Evolutionary conservation across 164 flowering plant species (phyloP).

Genomic region (Litsea cubeba): DNA sequence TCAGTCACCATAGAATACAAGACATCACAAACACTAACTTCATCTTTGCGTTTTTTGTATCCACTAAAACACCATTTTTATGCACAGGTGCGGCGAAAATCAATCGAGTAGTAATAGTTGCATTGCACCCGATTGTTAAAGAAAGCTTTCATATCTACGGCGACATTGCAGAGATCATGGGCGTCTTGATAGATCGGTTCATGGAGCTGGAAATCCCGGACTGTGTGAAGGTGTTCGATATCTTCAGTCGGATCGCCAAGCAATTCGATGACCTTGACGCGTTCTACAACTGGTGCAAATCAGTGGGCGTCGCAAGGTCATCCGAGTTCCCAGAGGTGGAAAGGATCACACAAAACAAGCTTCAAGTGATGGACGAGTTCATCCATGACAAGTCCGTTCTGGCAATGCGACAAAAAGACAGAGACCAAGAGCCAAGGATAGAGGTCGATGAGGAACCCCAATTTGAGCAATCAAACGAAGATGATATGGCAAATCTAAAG

Average conservation of each 20-base stretch:
- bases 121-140: conserved; percentile 59
- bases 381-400: conserved; percentile 32
- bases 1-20: no score
- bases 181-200: conserved; percentile 66
- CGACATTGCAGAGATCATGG: conserved; percentile 63
- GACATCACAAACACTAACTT: no score
- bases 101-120: conserved; percentile 52
- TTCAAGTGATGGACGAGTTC: conserved; percentile 45
- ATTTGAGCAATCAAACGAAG: conserved; percentile 3
- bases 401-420: not conserved
- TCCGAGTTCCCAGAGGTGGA: conserved; percentile 53
- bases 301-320: conserved; percentile 30
- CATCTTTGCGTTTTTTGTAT: no score
- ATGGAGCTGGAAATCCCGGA: conserved; percentile 63
- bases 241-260: conserved; percentile 57
- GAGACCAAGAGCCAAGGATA: not conserved
- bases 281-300: conserved; percentile 40
- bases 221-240: conserved; percentile 61
- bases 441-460: conserved; percentile 5
- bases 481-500: conserved; percentile 39
- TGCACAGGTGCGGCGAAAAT: conserved; percentile 53
- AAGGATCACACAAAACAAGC: conserved; percentile 37
- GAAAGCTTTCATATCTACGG: conserved; percentile 76
- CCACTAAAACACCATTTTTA: no score
- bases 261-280: conserved; percentile 68